Evolutionary conservation across 78 protist genomes (phyloP), one percentile per base, ranked within the genome.

Genomic region (Polysphondylium violaceum): DNA sequence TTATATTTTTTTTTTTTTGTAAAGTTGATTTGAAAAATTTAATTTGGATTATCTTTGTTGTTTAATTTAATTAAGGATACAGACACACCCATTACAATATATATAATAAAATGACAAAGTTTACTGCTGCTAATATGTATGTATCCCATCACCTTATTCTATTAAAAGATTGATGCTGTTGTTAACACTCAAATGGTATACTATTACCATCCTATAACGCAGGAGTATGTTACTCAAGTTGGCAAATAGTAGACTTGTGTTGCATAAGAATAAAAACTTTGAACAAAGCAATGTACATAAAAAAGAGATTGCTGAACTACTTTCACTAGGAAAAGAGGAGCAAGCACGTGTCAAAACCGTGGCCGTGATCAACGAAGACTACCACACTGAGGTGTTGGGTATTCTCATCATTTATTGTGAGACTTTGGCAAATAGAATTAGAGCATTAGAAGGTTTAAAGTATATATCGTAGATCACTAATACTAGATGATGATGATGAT

Each of bases 231-330:
- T 87, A 21, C 69, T 87, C 63, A 74, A 87, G 43, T 51, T 87
- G 41, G 85, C 93, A 47, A 75, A 67, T 65, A 69, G 64, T 43
- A 74, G 93, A 74, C 55, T 87, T 23, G 36, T 87, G 40, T 53
- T 87, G 29, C 86, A 87, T 40, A 87, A 87, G 43, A 74, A 87
- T 64, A 87, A 87, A 25, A 87, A 53, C 31, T 21, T 64, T 23
- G 93, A 74, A 43, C 74, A 43, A 29, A 56, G 81, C 41, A 87
- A 64, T 67, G 36, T 63, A 50, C 93, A 87, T n/a, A 87, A 75
- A 35, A 47, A 68, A 50, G 94, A 89, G 81, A 72, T 89, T 75
- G 94, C 94, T 11, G 94, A 89, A n/a, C 35, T 89, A 36, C 60
- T 89, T 12, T 25, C 77, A 55, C 38, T 78, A 43, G 94, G 94